Percentiles rank a stretch among this genome's conserved stretches.
Evolutionary conservation across 345 rosid species (phyloP).

Genomic region (Lepidium africanum): DNA sequence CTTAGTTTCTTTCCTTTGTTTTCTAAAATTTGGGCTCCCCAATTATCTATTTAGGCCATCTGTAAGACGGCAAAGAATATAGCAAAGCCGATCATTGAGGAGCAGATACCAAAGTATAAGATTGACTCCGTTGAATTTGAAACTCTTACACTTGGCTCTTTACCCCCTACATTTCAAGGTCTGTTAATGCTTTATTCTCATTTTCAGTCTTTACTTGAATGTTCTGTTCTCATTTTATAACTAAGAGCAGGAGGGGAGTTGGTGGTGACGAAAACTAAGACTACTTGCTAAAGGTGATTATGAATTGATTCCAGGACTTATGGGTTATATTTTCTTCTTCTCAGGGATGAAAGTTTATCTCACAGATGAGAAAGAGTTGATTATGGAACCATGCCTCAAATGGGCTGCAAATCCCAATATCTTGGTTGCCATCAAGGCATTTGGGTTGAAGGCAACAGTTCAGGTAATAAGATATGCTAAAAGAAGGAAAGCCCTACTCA

Average conservation of each 20-base stretch:
- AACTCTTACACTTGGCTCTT: constrained; percentile 72
- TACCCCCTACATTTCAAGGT: constrained; percentile 95
- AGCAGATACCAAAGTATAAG: constrained; percentile 87
- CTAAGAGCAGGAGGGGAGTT: not conserved
- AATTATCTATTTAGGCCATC: constrained; percentile 51
- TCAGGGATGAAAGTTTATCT: constrained; percentile 92
- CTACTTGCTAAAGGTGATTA: not conserved
- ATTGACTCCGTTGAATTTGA: constrained; percentile 88
- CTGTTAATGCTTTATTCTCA: not conserved
- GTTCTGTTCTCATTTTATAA: not conserved
- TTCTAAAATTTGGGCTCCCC: not conserved
- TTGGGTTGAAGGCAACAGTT: constrained; percentile 81
- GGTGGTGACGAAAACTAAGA: not conserved
- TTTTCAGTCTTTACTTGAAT: not conserved
- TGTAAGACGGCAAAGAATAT: constrained; percentile 65
- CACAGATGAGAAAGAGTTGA: constrained; percentile 94
- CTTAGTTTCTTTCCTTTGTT: not conserved
- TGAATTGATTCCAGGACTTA: constrained; percentile 2
- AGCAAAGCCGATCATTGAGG: constrained; percentile 79
- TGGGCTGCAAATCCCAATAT: constrained; percentile 96
- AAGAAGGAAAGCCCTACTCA: not conserved
- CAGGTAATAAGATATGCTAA: constrained; percentile 47
- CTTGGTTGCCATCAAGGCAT: constrained; percentile 71
- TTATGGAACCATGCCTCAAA: constrained; percentile 84
- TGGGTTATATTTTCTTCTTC: constrained; percentile 2